Percentiles rank a stretch among this genome's conserved stretches.
Conservation (phyloP, 2,329 filamentous ascomycete genomes). For the Akanthomyces uredinophilus region DNA sequence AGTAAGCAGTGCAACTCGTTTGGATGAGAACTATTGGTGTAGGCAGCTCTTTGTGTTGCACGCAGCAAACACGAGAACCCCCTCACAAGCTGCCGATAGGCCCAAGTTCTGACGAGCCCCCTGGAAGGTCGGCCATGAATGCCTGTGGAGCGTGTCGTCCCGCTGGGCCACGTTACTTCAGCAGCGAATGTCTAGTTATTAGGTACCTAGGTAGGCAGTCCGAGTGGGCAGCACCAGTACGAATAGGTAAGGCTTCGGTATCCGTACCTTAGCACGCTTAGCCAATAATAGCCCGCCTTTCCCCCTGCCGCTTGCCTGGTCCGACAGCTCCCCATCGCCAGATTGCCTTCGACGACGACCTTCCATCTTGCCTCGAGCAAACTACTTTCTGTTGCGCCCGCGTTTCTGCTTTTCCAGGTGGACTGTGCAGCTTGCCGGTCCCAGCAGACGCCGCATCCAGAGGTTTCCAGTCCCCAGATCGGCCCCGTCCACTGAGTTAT, state of each 20-base stretch:
- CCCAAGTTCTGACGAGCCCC: slow-evolving; percentile 63
- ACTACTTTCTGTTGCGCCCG: not conserved
- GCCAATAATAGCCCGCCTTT: not conserved
- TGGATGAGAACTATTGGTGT: no score
- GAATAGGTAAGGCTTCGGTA: no score
- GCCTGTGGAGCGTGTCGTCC: slow-evolving; percentile 81
- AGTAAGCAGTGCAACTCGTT: no score
- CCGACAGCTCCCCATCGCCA: slow-evolving; percentile 6
- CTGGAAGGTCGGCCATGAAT: slow-evolving; percentile 66
- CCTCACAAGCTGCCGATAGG: slow-evolving; percentile 44
- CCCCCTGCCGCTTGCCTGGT: not conserved
- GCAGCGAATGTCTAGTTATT: slow-evolving; percentile 35
- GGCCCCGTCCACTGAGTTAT: not conserved
- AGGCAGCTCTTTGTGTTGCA: no score
- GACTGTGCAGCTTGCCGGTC: not conserved
- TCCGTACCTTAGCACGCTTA: no score
- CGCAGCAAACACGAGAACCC: not conserved
- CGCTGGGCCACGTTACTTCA: slow-evolving; percentile 71
- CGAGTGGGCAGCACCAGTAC: no score
- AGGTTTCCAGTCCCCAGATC: not conserved
- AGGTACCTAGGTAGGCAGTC: no score
- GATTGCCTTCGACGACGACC: not conserved
- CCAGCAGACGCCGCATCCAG: not conserved
- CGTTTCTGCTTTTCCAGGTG: not conserved
- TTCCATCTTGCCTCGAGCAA: not conserved